Percentiles rank a stretch among this genome's conserved stretches.
Evolutionary conservation across 192 early-diverging fungal species (phyloP).

Genomic region (Entophlyctis luteolus): DNA sequence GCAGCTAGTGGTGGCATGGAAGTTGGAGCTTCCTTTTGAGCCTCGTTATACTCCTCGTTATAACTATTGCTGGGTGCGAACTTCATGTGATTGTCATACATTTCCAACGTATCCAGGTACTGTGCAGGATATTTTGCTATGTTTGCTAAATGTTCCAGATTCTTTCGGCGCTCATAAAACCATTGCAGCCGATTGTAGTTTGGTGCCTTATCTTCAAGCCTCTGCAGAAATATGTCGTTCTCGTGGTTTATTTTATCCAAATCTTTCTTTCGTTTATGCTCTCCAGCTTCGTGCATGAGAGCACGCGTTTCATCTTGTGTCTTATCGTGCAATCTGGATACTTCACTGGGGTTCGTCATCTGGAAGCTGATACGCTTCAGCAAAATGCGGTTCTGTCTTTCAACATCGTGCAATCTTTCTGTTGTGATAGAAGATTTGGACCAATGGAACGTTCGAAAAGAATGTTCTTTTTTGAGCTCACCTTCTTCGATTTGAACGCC

Average conservation of each 20-base stretch:
- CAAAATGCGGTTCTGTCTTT: slow-evolving; percentile 49
- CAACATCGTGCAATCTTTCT: slow-evolving; percentile 47
- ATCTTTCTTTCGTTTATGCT: slow-evolving; percentile 28
- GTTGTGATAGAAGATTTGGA: background rate
- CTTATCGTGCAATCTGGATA: slow-evolving; percentile 22
- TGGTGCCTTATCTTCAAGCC: slow-evolving; percentile 47
- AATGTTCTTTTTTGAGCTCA: background rate
- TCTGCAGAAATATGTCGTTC: slow-evolving; percentile 44
- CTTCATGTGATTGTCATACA: slow-evolving; percentile 19
- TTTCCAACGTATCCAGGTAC: slow-evolving; percentile 34
- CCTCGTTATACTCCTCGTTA: background rate
- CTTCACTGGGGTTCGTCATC: slow-evolving; percentile 31
- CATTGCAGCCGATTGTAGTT: slow-evolving; percentile 43
- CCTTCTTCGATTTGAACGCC: slow-evolving; percentile 48
- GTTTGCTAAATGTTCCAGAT: slow-evolving; percentile 46
- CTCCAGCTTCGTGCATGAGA: slow-evolving; percentile 15
- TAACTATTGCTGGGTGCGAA: too few species aligned
- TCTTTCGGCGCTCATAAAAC: slow-evolving; percentile 36
- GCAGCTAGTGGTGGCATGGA: background rate
- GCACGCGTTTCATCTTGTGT: background rate
- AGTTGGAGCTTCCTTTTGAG: background rate
- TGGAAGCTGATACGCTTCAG: slow-evolving; percentile 49
- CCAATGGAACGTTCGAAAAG: background rate
- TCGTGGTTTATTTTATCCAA: slow-evolving; percentile 26
- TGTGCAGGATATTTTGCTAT: slow-evolving; percentile 45